Conservation (phyloP, 2,329 filamentous ascomycete genomes). For the Beauveria scarabaeidicola region DNA sequence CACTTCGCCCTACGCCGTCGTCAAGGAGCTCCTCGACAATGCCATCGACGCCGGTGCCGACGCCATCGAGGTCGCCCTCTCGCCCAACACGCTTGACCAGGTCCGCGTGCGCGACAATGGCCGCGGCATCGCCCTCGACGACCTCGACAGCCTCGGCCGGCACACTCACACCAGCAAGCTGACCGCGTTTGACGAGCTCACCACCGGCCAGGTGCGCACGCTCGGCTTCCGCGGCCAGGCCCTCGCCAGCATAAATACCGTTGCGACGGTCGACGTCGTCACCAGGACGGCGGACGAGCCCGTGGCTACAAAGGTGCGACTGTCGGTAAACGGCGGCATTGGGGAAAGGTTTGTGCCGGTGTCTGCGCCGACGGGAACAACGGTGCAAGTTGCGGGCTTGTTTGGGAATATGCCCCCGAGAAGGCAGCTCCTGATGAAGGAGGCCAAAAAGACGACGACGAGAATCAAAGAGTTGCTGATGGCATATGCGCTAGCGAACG, state of each 20-base stretch:
- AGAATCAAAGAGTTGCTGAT: conserved; percentile 53
- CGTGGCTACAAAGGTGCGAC: conserved; percentile 42
- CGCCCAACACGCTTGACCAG: conserved; percentile 57
- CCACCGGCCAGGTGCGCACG: conserved; percentile 43
- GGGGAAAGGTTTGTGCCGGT: conserved; percentile 21
- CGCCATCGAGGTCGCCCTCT: conserved; percentile 55
- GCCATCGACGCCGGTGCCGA: conserved; percentile 63
- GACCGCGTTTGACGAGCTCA: conserved; percentile 52
- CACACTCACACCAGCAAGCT: conserved; percentile 70
- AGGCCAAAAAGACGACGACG: conserved; percentile 45
- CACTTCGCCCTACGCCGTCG: conserved; percentile 48
- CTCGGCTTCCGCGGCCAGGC: conserved; percentile 74
- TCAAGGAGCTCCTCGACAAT: conserved; percentile 75
- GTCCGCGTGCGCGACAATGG: conserved; percentile 69
- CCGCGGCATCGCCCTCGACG: conserved; percentile 55
- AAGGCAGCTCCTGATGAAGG: conserved; percentile 47
- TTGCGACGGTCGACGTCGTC: conserved; percentile 47
- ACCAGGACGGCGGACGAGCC: conserved; percentile 55
- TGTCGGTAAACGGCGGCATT: conserved; percentile 30
- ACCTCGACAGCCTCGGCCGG: conserved; percentile 54
- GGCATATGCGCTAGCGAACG: conserved; percentile 58
- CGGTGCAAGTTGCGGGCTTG: conserved; percentile 51
- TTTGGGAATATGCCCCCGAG: conserved; percentile 57
- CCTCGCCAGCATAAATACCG: conserved; percentile 54
- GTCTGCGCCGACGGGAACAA: conserved; percentile 59